Evolutionary conservation across 352 stramenopile species (phyloP), one percentile per base, ranked within the genome.

Genomic region (Peronospora destructor): DNA sequence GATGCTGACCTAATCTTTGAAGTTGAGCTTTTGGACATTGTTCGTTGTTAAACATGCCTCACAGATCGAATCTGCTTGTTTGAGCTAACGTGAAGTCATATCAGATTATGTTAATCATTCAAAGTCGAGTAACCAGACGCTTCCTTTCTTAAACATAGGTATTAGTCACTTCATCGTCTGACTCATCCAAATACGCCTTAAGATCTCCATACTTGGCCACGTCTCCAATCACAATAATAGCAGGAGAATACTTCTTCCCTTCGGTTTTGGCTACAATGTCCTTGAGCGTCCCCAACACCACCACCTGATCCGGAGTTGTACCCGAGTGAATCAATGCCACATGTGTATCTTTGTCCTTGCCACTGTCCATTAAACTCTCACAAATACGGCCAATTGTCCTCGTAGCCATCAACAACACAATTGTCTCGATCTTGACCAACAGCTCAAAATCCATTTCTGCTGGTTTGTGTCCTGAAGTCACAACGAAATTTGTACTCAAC

Each of bases 1-100:
- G 85, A 98, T 64, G 85, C 94, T 2, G 86, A 96, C 69, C 70
- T 97, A 32, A 70, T 95, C 13, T 97, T 98, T 59, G 91, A 97
- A 19, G 87, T 98, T 9, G 91, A 98, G 64, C 68, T 97, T 35
- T 56, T 97, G 12, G 74, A 95, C 40, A 91, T 94, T 38, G 53
- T 80, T 28, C 61, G 61, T 45, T 35, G 45, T 23, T 61, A 68
- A 61, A 28, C 26, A 40, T 40, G 32, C 36, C 19, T 28, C 1
- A 46, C 32, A 35, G 8, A 39, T 26, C 12, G n/a, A 33, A 29
- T 32, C 16, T 56, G 13, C 40, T 30, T 52, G 34, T 42, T 56
- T 53, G 41, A 33, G 55, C 39, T 28, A 37, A 39, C 14, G 36
- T 28, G 35, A 41, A 14, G 33, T 53, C 28, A 41, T 49, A 56